A percentile compares a stretch with the other conserved stretches of the same genome.
Evolutionary conservation across 2,329 filamentous ascomycete genomes (phyloP).

Genomic region (Epichloe gansuensis): DNA sequence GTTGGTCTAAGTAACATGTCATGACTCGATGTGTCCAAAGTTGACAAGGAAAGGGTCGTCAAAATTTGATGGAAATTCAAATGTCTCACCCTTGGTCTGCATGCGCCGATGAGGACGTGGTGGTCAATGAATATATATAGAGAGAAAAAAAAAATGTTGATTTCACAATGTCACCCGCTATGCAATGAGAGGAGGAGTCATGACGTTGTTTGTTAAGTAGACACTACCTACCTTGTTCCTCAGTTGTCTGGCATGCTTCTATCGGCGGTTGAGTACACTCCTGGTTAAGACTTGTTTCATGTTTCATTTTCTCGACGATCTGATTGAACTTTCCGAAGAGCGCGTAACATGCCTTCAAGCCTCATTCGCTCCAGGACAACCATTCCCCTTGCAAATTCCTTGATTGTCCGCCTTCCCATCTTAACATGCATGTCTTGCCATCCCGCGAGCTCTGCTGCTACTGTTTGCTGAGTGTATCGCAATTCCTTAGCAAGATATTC

Average conservation of each 20-base stretch:
- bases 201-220: too few relatives aligned
- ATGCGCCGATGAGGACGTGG: too few relatives aligned
- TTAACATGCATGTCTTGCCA: conserved; percentile 85
- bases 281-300: too few relatives aligned
- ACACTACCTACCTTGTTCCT: too few relatives aligned
- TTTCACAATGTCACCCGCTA: not conserved
- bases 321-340: conserved; percentile 48
- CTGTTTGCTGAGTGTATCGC: conserved; percentile 83
- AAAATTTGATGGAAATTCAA: not conserved
- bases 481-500: conserved; percentile 68
- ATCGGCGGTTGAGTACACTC: too few relatives aligned
- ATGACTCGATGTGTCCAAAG: not conserved
- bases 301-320: too few relatives aligned
- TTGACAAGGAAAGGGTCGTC: not conserved
- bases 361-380: conserved; percentile 68
- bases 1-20: not conserved
- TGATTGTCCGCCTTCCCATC: conserved; percentile 61
- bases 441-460: conserved; percentile 79
- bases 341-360: conserved; percentile 68
- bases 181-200: not conserved
- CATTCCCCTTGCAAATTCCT: conserved; percentile 63
- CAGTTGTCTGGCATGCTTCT: too few relatives aligned
- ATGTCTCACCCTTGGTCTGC: not conserved
- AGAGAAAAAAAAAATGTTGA: not conserved
- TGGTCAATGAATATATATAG: too few relatives aligned